Conservation (phyloP, 768 basidiomycete species). For the Sutorius australiensis region DNA sequence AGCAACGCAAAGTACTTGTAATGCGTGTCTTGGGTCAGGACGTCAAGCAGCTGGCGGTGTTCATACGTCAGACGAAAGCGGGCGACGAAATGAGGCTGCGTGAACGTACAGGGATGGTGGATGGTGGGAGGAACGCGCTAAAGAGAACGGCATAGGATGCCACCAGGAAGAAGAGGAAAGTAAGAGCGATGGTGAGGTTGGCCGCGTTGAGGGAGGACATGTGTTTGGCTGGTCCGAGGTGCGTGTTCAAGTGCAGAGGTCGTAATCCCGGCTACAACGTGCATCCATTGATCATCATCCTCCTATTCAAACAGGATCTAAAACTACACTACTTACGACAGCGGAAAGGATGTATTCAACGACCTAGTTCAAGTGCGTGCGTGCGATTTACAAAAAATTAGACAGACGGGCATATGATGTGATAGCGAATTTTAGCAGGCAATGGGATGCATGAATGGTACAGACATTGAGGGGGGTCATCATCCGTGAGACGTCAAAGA, state of each 20-base stretch:
- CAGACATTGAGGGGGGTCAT: conserved; percentile 18
- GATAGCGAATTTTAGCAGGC: conserved; percentile 11
- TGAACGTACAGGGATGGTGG: conserved; percentile 48
- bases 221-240: conserved; percentile 16
- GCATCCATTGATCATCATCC: conserved; percentile 4
- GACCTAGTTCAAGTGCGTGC: conserved; percentile 12
- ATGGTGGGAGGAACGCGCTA: conserved; percentile 57
- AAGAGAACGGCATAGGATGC: conserved; percentile 63
- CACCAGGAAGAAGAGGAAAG: conserved; percentile 51
- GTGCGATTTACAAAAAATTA: conserved; percentile 32
- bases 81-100: neutral
- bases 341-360: conserved; percentile 15
- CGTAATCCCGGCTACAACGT: conserved; percentile 30
- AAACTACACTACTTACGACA: conserved; percentile 28
- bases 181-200: conserved; percentile 43
- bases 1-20: conserved; percentile 87
- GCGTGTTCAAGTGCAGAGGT: conserved; percentile 13
- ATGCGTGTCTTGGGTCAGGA: conserved; percentile 68
- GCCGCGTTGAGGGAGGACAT: conserved; percentile 37
- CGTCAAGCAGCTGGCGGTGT: conserved; percentile 53
- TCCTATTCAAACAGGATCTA: conserved; percentile 22
- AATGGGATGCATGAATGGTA: conserved; percentile 27
- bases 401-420: conserved; percentile 27
- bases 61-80: conserved; percentile 19
- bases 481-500: conserved; percentile 22